phyloP scores from a whole-genome alignment of 2,329 filamentous ascomycete species.

The Zymoseptoria brevis region DNA sequence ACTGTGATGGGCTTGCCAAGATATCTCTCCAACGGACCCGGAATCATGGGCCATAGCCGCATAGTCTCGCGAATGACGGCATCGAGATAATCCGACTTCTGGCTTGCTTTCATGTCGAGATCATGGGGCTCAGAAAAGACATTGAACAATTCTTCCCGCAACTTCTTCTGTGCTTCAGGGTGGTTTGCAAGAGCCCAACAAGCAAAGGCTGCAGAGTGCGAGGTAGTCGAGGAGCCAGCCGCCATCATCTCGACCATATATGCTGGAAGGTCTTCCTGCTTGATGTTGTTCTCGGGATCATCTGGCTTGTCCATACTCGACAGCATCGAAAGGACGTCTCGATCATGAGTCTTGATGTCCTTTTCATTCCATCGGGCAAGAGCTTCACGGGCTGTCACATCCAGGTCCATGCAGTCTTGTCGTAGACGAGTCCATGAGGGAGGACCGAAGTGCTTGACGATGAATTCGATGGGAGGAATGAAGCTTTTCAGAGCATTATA shows the following conservation, averaged over 20 bases:
- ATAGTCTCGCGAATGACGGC: slow-evolving; percentile 12
- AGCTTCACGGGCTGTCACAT: slow-evolving; percentile 9
- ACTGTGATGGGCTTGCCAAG: slow-evolving; percentile 5
- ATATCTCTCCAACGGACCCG: slow-evolving; percentile 13
- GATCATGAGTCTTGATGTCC: slow-evolving; percentile 1
- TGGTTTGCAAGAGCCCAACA: slow-evolving; percentile 7
- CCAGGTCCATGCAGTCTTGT: slow-evolving; percentile 11
- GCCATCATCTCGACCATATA: slow-evolving; percentile 18
- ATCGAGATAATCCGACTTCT: slow-evolving; percentile 8
- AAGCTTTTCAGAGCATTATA: slow-evolving; percentile 14
- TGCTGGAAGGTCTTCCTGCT: slow-evolving; percentile 10
- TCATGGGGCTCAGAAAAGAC: slow-evolving; percentile 6
- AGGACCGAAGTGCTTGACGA: neutral
- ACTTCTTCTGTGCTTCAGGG: slow-evolving; percentile 3
- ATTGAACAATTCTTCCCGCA: slow-evolving; percentile 6
- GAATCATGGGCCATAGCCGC: slow-evolving; percentile 16
- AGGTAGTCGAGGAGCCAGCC: slow-evolving; percentile 12
- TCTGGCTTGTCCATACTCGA: neutral
- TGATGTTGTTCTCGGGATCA: slow-evolving; percentile 1
- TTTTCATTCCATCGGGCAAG: slow-evolving; percentile 4
- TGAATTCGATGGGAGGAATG: slow-evolving; percentile 8
- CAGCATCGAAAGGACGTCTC: slow-evolving; percentile 9
- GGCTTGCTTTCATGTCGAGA: slow-evolving; percentile 2
- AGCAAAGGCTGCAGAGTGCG: slow-evolving; percentile 10
- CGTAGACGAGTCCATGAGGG: slow-evolving; percentile 4